Evolutionary conservation across 345 rosid species (phyloP).

Genomic region (Kandelia obovata): DNA sequence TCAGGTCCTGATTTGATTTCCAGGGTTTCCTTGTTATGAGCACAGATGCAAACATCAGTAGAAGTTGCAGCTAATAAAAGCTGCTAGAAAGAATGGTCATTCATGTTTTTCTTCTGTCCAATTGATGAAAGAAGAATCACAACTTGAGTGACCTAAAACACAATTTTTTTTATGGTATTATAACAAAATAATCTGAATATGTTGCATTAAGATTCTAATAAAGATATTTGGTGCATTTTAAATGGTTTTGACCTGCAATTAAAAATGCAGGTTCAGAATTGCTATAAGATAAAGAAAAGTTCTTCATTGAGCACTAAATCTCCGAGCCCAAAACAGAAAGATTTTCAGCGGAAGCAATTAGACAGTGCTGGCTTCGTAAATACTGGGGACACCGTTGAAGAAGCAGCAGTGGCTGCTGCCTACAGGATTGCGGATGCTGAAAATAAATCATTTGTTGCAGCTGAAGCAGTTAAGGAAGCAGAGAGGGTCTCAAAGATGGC

Average conservation of each 20-base stretch:
- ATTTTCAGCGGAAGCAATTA: constrained; percentile 31
- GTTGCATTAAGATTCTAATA: neutral
- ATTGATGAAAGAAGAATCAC: neutral
- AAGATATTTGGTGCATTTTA: neutral
- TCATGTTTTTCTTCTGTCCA: neutral
- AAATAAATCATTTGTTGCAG: constrained; percentile 62
- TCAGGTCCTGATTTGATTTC: neutral
- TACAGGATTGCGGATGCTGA: constrained; percentile 75
- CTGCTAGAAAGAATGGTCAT: neutral
- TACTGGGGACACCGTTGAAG: constrained; percentile 41
- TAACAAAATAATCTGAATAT: neutral
- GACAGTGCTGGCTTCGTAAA: constrained; percentile 17
- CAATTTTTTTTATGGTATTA: neutral
- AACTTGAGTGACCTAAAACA: neutral
- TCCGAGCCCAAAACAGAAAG: constrained; percentile 33
- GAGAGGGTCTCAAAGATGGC: constrained; percentile 61
- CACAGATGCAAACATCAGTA: neutral
- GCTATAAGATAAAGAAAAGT: constrained; percentile 40
- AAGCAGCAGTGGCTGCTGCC: constrained; percentile 65
- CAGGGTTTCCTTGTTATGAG: neutral
- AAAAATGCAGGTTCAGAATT: constrained; percentile 46
- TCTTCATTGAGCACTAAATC: constrained; percentile 27
- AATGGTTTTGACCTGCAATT: constrained; percentile 2
- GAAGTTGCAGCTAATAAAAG: neutral
- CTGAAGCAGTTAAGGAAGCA: constrained; percentile 69